Evolutionary conservation across 2,329 filamentous ascomycete species (phyloP).

Genomic region (Fusarium ramigenum): DNA sequence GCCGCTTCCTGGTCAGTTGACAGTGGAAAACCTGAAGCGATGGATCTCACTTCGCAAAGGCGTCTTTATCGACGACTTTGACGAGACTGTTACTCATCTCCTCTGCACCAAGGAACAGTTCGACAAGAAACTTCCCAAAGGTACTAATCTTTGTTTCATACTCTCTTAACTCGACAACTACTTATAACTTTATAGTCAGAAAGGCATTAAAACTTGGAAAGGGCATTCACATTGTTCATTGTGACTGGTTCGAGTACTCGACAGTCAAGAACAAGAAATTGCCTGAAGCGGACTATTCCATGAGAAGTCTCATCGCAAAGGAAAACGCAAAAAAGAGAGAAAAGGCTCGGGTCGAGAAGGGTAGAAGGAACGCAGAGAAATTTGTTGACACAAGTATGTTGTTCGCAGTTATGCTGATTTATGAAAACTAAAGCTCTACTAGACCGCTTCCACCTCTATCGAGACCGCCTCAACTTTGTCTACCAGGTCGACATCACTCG

Average conservation of each 20-base stretch:
- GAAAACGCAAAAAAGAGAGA: conserved; percentile 46
- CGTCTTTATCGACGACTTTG: conserved; percentile 60
- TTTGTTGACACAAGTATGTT: conserved; percentile 59
- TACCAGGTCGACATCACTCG: conserved; percentile 72
- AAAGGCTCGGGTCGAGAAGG: conserved; percentile 48
- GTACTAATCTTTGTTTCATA: conserved; percentile 38
- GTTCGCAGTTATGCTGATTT: neutral
- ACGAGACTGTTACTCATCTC: conserved; percentile 73
- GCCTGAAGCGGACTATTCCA: conserved; percentile 53
- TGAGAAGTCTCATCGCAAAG: conserved; percentile 48
- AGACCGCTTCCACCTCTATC: conserved; percentile 73
- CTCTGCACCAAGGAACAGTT: conserved; percentile 72
- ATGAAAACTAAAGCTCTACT: neutral
- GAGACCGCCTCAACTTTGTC: conserved; percentile 67
- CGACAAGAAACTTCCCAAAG: conserved; percentile 52
- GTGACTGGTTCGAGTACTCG: conserved; percentile 65
- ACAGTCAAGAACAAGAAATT: conserved; percentile 45
- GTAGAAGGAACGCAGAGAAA: conserved; percentile 52
- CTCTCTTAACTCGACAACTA: neutral
- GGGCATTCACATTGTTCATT: conserved; percentile 54
- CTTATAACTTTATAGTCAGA: conserved; percentile 46
- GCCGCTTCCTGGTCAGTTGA: conserved; percentile 60
- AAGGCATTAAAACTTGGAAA: conserved; percentile 49
- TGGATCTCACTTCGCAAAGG: conserved; percentile 76
- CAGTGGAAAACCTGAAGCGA: conserved; percentile 64